Evolutionary conservation across 441 rosid species (phyloP).

Genomic region (Sinapis alba): DNA sequence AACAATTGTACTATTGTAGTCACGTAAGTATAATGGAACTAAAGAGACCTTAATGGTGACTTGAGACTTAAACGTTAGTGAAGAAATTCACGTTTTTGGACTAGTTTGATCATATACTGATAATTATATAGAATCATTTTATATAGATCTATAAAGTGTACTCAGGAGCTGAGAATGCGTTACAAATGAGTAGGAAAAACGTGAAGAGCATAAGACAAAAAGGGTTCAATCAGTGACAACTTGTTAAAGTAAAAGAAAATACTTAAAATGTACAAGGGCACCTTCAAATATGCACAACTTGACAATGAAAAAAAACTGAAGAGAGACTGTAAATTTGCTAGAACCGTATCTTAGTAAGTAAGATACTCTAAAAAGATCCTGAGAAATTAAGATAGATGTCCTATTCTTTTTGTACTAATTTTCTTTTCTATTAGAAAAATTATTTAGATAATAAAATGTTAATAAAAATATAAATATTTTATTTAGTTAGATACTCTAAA

Average conservation of each 20-base stretch:
- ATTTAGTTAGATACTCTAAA: too few relatives aligned
- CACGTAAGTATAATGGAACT: background rate
- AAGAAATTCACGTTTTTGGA: background rate
- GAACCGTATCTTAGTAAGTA: too few relatives aligned
- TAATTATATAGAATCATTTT: background rate
- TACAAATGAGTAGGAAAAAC: conserved; percentile 11
- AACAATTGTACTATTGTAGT: background rate
- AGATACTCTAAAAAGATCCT: too few relatives aligned
- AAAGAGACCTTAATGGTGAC: background rate
- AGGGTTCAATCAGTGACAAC: conserved; percentile 3
- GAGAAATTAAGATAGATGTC: too few relatives aligned
- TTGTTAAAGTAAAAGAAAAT: background rate
- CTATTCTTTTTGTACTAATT: too few relatives aligned
- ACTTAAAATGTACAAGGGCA: background rate
- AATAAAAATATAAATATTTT: too few relatives aligned
- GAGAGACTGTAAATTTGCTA: too few relatives aligned
- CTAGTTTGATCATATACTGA: background rate
- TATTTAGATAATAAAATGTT: too few relatives aligned
- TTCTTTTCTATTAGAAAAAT: too few relatives aligned
- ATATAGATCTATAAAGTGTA: background rate
- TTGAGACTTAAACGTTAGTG: background rate
- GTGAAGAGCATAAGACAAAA: conserved; percentile 3
- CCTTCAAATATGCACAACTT: too few relatives aligned
- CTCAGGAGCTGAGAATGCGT: background rate
- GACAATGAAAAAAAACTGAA: too few relatives aligned